These are phyloP conservation scores for Aureobasidium sp. DNA, from an alignment of 2,329 filamentous ascomycete species.

Conservation along the genomic window DNA sequence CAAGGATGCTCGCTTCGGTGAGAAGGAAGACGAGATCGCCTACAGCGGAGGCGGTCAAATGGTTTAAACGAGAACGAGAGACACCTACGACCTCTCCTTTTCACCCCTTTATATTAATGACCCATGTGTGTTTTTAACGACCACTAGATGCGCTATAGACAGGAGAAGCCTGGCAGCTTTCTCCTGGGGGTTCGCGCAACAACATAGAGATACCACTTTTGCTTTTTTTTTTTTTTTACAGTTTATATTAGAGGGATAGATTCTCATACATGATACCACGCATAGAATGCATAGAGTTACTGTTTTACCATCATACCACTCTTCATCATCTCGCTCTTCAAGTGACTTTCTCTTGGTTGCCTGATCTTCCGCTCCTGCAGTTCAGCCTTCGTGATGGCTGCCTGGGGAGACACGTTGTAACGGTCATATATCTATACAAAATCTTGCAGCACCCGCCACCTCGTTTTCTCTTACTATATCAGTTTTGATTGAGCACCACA, in stretches of 20 bases:
- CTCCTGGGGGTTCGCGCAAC: background rate
- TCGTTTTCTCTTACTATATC: too few species aligned
- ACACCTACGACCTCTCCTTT: background rate
- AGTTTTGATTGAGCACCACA: too few species aligned
- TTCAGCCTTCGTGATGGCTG: background rate
- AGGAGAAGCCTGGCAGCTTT: slow-evolving; percentile 3
- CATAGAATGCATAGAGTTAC: slow-evolving; percentile 10
- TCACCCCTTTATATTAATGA: background rate
- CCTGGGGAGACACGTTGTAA: background rate
- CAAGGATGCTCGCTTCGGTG: slow-evolving; percentile 17
- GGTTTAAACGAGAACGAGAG: slow-evolving; percentile 8
- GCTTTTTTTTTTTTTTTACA: slow-evolving; percentile 1
- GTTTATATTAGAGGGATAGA: slow-evolving; percentile 1
- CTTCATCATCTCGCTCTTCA: background rate
- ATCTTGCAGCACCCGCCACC: too few species aligned
- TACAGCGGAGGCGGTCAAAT: slow-evolving; percentile 14
- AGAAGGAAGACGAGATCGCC: slow-evolving; percentile 18
- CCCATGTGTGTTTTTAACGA: slow-evolving; percentile 3
- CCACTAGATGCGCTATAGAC: slow-evolving; percentile 2
- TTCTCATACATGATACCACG: slow-evolving; percentile 4
- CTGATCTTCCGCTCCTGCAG: background rate
- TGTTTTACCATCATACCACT: background rate
- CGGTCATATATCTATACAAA: background rate
- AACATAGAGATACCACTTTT: slow-evolving; percentile 4
- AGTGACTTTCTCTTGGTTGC: background rate